Evolutionary conservation across 768 basidiomycete genomes (phyloP).

Genomic region (Trametes meyenii): DNA sequence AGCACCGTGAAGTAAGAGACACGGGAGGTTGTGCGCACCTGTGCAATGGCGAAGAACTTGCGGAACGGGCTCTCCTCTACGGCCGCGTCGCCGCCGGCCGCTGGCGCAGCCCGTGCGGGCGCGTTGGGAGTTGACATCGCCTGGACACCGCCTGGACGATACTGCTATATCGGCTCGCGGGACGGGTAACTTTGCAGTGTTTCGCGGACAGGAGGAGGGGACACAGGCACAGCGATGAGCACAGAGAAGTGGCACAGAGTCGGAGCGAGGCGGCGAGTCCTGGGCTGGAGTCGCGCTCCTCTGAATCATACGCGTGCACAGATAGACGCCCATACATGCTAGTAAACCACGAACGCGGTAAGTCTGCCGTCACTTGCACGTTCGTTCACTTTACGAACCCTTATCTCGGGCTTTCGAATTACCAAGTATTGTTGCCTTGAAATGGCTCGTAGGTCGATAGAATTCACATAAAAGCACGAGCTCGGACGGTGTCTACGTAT

Average conservation of each 20-base stretch:
- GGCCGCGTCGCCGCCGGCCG: conserved; percentile 27
- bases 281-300: not conserved
- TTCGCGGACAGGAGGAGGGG: not conserved
- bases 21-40: conserved; percentile 39
- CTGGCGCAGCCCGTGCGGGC: conserved; percentile 25
- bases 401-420: too few relatives aligned
- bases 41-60: conserved; percentile 42
- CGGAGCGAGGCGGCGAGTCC: not conserved
- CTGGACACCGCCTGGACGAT: conserved; percentile 11
- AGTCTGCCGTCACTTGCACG: too few relatives aligned
- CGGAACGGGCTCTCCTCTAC: conserved; percentile 41
- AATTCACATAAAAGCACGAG: too few relatives aligned
- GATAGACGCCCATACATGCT: not conserved
- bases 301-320: not conserved
- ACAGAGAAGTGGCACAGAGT: too few relatives aligned
- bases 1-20: not conserved
- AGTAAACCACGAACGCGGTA: too few relatives aligned
- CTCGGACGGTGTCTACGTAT: too few relatives aligned
- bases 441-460: too few relatives aligned
- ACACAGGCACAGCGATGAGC: not conserved
- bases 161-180: not conserved
- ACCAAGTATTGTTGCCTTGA: too few relatives aligned
- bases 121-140: conserved; percentile 28
- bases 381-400: too few relatives aligned
- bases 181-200: not conserved